phyloP scores from a whole-genome alignment of 2,329 filamentous ascomycete genomes.

The Colletotrichum lupini region DNA sequence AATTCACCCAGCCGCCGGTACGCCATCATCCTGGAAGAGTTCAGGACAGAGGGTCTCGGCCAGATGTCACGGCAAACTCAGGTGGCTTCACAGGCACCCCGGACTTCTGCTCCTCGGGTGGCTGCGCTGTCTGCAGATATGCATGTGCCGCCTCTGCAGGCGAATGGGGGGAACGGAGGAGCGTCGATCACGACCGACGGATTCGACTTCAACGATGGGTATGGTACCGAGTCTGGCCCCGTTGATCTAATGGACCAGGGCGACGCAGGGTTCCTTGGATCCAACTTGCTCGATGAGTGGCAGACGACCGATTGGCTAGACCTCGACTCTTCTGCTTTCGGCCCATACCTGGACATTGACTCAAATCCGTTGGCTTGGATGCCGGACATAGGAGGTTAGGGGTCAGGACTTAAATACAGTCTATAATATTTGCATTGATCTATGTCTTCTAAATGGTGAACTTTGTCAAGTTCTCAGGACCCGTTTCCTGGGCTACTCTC shows the following conservation, averaged over 20 bases:
- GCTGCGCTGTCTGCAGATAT: neutral
- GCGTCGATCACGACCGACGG: neutral
- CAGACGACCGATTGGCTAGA: conserved; percentile 46
- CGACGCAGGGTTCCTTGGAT: conserved; percentile 5
- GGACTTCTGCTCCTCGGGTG: neutral
- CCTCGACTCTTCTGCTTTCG: conserved; percentile 39
- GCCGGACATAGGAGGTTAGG: conserved; percentile 26
- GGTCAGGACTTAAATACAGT: neutral
- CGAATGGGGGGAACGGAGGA: neutral
- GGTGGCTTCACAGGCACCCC: neutral
- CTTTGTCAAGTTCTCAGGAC: conserved; percentile 48
- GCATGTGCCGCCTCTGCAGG: neutral
- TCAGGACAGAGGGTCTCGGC: conserved; percentile 35
- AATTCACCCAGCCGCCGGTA: conserved; percentile 38
- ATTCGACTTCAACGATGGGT: conserved; percentile 13
- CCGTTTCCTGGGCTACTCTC: conserved; percentile 46
- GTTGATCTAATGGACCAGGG: conserved; percentile 21
- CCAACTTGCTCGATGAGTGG: conserved; percentile 40
- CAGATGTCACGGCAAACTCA: conserved; percentile 19
- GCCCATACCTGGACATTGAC: conserved; percentile 35
- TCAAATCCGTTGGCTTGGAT: conserved; percentile 31
- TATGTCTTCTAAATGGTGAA: conserved; percentile 41
- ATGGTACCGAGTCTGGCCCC: neutral
- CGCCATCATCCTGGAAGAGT: conserved; percentile 39
- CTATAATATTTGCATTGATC: neutral